phyloP scores from a whole-genome alignment of 208 protist species.

The Trypanosoma mega region DNA sequence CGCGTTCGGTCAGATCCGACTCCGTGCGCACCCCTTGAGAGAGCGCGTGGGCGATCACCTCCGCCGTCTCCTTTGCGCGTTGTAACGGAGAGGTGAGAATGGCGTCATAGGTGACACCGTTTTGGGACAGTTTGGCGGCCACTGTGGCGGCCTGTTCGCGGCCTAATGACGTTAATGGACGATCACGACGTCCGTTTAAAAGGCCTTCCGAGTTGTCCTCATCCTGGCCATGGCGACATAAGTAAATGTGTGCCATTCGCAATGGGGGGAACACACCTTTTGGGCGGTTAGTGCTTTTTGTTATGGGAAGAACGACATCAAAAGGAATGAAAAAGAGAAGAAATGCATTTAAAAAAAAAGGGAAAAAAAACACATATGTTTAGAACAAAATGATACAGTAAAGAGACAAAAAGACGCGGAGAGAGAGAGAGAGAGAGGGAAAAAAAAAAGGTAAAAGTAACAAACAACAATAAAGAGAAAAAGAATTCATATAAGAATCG shows the following conservation, averaged over 20 bases:
- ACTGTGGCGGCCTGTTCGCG: constrained; percentile 56
- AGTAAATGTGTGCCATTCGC: constrained; percentile 57
- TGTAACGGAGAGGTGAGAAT: constrained; percentile 81
- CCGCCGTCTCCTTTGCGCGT: constrained; percentile 67
- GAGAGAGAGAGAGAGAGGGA: neutral
- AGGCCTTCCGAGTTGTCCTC: constrained; percentile 78
- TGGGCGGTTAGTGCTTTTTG: too few relatives aligned
- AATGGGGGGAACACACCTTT: neutral
- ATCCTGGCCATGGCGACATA: constrained; percentile 91
- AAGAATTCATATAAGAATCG: neutral
- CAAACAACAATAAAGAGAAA: neutral
- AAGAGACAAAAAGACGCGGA: too few relatives aligned
- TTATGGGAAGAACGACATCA: neutral
- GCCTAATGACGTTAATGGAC: constrained; percentile 72
- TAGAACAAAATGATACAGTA: constrained; percentile 1
- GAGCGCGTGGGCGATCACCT: constrained; percentile 44
- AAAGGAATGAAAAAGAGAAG: constrained; percentile 18
- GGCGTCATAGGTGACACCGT: constrained; percentile 42
- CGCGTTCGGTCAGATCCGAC: constrained; percentile 77
- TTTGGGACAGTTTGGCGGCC: constrained; percentile 47
- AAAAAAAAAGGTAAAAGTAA: constrained; percentile 8
- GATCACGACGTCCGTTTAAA: constrained; percentile 85
- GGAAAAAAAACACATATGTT: constrained; percentile 4
- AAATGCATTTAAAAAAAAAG: constrained; percentile 1
- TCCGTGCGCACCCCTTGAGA: constrained; percentile 42